Conservation (phyloP, 1,284 basidiomycete species). For the Rhizopogon parksii region DNA sequence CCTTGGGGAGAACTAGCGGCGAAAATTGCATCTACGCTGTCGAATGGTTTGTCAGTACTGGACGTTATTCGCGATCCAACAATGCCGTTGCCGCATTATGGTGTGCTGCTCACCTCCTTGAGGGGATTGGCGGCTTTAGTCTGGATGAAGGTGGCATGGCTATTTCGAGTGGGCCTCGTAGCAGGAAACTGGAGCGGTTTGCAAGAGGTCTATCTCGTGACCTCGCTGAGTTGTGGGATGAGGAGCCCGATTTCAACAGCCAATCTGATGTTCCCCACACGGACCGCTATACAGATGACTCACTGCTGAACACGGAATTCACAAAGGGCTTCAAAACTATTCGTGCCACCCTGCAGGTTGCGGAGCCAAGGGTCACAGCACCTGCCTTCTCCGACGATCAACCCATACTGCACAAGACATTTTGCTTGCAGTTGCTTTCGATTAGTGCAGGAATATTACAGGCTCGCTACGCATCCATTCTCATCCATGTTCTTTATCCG, state of each 20-base stretch:
- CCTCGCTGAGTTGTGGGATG: slow-evolving; percentile 69
- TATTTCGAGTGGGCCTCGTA: slow-evolving; percentile 15
- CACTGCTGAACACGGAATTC: slow-evolving; percentile 37
- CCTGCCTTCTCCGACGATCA: slow-evolving; percentile 29
- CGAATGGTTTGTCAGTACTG: slow-evolving; percentile 75
- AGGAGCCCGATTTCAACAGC: slow-evolving; percentile 14
- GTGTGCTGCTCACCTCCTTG: slow-evolving; percentile 69
- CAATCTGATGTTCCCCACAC: slow-evolving; percentile 8
- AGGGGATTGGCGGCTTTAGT: slow-evolving; percentile 54
- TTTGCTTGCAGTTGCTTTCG: slow-evolving; percentile 69
- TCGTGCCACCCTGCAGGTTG: slow-evolving; percentile 32
- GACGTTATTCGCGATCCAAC: slow-evolving; percentile 36
- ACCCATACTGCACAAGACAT: slow-evolving; percentile 47
- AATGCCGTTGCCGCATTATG: slow-evolving; percentile 73
- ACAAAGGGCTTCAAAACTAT: slow-evolving; percentile 37
- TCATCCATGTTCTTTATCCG: slow-evolving; percentile 78
- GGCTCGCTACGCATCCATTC: slow-evolving; percentile 59
- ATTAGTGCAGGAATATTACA: slow-evolving; percentile 63
- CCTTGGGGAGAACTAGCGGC: slow-evolving; percentile 64
- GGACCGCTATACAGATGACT: slow-evolving; percentile 21
- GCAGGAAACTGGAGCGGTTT: slow-evolving; percentile 58
- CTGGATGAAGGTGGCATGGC: slow-evolving; percentile 28
- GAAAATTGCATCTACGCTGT: slow-evolving; percentile 67
- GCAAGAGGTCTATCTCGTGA: slow-evolving; percentile 54
- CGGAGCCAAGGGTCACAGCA: slow-evolving; percentile 38